These are phyloP conservation scores for Colletotrichum gigasporum DNA, from an alignment of 2,329 filamentous ascomycete genomes.

Conservation along the genomic window DNA sequence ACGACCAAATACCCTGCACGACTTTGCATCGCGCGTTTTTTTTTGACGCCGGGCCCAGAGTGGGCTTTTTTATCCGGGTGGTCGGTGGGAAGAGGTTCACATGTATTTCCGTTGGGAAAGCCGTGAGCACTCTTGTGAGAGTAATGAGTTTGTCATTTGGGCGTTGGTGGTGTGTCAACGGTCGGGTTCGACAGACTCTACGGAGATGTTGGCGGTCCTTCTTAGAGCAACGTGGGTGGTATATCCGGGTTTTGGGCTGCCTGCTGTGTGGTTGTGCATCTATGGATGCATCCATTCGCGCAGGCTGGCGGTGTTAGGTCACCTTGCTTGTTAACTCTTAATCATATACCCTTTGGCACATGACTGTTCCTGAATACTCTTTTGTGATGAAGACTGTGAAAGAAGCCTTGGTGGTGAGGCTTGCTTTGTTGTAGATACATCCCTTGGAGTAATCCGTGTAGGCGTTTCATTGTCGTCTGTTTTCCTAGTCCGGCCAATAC, in stretches of 20 bases:
- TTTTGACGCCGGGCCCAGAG: neutral
- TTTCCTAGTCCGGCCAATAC: neutral
- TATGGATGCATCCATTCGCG: neutral
- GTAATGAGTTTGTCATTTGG: constrained; percentile 10
- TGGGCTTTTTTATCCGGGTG: neutral
- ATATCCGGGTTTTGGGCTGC: constrained; percentile 5
- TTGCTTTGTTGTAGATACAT: neutral
- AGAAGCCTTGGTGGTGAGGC: neutral
- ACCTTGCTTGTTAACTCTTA: constrained; percentile 21
- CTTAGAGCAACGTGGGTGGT: neutral
- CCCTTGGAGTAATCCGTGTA: neutral
- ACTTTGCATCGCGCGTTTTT: constrained; percentile 1
- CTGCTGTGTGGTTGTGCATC: neutral
- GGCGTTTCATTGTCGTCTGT: neutral
- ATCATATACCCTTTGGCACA: constrained; percentile 11
- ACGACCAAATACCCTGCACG: constrained; percentile 28
- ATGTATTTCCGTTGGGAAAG: neutral
- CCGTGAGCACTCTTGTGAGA: neutral
- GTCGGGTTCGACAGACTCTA: constrained; percentile 3
- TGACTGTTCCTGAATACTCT: neutral
- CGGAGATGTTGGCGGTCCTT: constrained; percentile 11
- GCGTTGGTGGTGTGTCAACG: constrained; percentile 16
- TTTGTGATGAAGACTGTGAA: neutral
- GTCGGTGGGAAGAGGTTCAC: too few relatives aligned
- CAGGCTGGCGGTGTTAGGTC: constrained; percentile 8